Conservation (phyloP, 495 filamentous ascomycete genomes). For the Cudoniella acicularis region DNA sequence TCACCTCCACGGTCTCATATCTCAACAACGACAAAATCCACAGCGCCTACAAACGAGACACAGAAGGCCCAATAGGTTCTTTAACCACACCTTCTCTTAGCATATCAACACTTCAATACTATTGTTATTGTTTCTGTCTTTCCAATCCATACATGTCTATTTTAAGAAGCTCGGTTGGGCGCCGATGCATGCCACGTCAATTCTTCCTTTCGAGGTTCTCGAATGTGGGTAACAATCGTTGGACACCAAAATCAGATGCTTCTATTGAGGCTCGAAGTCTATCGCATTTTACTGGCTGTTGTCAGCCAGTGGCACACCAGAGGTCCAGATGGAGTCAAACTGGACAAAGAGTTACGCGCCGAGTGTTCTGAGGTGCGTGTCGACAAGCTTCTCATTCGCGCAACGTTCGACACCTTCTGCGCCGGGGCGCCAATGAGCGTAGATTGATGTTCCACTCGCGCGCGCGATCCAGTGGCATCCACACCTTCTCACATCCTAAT, state of each 20-base stretch:
- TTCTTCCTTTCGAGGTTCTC: background rate
- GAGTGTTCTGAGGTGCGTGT: background rate
- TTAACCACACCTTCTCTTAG: background rate
- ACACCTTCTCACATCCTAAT: slow-evolving; percentile 10
- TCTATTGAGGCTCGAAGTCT: background rate
- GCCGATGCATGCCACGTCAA: background rate
- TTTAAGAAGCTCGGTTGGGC: background rate
- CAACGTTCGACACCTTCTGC: background rate
- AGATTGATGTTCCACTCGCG: background rate
- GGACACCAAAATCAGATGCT: background rate
- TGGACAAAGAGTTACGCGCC: background rate
- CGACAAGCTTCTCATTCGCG: slow-evolving; percentile 3
- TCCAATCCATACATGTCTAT: background rate
- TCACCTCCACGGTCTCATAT: too few species aligned
- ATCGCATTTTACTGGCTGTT: background rate
- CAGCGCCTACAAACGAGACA: background rate
- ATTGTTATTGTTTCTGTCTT: background rate
- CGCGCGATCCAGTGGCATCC: slow-evolving; percentile 1
- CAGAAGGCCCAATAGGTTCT: background rate
- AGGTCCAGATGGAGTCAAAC: background rate
- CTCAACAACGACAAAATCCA: too few species aligned
- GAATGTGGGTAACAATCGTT: background rate
- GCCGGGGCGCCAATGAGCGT: background rate
- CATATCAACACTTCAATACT: background rate
- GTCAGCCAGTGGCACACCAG: background rate